Percentiles rank a stretch among this genome's conserved stretches.
These are phyloP conservation scores for Pilatotrama ljubarskyi DNA, from an alignment of 768 basidiomycete genomes.

Conservation along the genomic window DNA sequence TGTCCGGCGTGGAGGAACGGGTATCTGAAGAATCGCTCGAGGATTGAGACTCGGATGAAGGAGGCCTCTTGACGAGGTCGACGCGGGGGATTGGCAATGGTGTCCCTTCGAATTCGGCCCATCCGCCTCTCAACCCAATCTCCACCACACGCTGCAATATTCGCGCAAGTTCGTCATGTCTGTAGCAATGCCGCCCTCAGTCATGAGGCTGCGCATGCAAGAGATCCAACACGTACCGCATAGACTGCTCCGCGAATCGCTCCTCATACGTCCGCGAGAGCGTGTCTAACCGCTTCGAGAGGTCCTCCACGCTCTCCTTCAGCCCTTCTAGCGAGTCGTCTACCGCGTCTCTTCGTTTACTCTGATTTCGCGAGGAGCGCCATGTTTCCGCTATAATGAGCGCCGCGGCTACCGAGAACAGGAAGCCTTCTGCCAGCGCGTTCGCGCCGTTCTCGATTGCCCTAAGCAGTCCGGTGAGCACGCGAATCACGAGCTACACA, in stretches of 20 bases:
- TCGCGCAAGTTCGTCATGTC: conserved; percentile 66
- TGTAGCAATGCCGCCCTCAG: conserved; percentile 25
- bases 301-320: conserved; percentile 42
- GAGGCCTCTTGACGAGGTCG: conserved; percentile 27
- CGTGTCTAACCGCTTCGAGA: conserved; percentile 44
- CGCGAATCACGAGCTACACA: background rate
- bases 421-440: conserved; percentile 79
- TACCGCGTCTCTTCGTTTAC: conserved; percentile 69
- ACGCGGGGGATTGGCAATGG: conserved; percentile 52
- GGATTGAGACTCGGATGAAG: background rate
- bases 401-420: conserved; percentile 72
- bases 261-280: conserved; percentile 46
- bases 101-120: conserved; percentile 63
- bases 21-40: background rate
- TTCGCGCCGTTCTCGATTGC: conserved; percentile 89
- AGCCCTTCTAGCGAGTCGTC: conserved; percentile 71
- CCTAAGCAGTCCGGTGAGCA: conserved; percentile 36
- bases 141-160: conserved; percentile 70
- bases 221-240: conserved; percentile 25
- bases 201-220: background rate
- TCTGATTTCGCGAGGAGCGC: conserved; percentile 67
- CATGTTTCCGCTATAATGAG: conserved; percentile 79
- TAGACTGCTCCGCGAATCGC: conserved; percentile 47
- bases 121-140: conserved; percentile 61
- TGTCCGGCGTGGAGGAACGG: background rate